These are phyloP conservation scores for Botrytis elliptica DNA, from an alignment of 2,329 filamentous ascomycete species.

Conservation along the genomic window DNA sequence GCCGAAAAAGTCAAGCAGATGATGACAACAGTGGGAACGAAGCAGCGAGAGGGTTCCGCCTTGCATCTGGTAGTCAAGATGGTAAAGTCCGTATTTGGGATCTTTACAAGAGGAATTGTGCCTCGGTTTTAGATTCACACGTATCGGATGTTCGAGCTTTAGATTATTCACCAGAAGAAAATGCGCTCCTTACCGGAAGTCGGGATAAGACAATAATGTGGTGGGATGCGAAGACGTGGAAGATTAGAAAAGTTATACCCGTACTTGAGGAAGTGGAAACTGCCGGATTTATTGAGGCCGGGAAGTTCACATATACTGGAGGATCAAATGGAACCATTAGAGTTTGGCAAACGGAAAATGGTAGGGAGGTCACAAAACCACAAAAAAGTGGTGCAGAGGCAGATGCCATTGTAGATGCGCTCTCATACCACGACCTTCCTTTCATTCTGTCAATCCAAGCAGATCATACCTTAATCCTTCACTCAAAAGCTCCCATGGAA, in stretches of 20 bases:
- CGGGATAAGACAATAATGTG: slow-evolving; percentile 92
- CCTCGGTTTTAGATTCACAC: slow-evolving; percentile 84
- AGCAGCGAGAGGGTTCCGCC: slow-evolving; percentile 62
- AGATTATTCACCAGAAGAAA: slow-evolving; percentile 73
- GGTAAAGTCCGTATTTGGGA: slow-evolving; percentile 92
- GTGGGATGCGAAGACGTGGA: slow-evolving; percentile 88
- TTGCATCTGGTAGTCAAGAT: slow-evolving; percentile 91
- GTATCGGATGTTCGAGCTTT: slow-evolving; percentile 90
- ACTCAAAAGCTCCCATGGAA: slow-evolving; percentile 53
- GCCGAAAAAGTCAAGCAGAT: slow-evolving; percentile 45
- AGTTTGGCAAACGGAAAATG: slow-evolving; percentile 77
- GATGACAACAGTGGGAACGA: slow-evolving; percentile 49
- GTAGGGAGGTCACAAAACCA: slow-evolving; percentile 75
- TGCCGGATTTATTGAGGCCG: slow-evolving; percentile 73
- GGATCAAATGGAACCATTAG: slow-evolving; percentile 81
- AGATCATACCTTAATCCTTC: slow-evolving; percentile 82
- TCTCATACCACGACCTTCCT: slow-evolving; percentile 63
- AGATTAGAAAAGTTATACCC: slow-evolving; percentile 74
- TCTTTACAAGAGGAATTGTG: slow-evolving; percentile 74
- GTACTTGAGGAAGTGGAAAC: slow-evolving; percentile 83
- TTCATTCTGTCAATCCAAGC: slow-evolving; percentile 81
- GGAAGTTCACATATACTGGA: slow-evolving; percentile 74
- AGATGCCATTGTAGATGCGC: slow-evolving; percentile 68
- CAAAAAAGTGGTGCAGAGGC: slow-evolving; percentile 61
- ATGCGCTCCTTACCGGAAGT: slow-evolving; percentile 77